These are phyloP conservation scores for Rhizopogon vesiculosus DNA, from an alignment of 768 basidiomycete species.

Conservation along the genomic window DNA sequence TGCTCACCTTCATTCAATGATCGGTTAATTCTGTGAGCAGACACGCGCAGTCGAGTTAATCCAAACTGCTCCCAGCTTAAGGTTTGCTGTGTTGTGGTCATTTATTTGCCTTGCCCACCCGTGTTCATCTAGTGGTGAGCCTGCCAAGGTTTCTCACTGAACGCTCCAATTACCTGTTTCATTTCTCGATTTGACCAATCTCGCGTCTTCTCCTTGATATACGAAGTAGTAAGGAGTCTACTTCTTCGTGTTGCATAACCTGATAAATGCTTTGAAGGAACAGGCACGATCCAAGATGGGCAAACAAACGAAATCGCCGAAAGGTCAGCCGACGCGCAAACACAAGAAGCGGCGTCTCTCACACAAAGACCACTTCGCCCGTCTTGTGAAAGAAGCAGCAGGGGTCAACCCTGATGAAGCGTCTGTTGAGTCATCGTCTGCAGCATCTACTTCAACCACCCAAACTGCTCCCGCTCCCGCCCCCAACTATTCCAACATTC, in stretches of 20 bases:
- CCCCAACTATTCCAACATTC: conserved; percentile 20
- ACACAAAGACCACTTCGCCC: conserved; percentile 17
- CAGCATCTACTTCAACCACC: conserved; percentile 2
- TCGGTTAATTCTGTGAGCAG: neutral
- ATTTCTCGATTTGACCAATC: neutral
- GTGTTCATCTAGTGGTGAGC: neutral
- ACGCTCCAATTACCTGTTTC: neutral
- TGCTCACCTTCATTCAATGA: neutral
- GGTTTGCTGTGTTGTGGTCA: neutral
- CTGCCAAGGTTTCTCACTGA: neutral
- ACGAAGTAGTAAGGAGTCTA: neutral
- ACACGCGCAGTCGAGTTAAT: neutral
- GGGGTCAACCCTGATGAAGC: neutral
- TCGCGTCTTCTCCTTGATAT: neutral
- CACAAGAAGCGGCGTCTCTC: conserved; percentile 20
- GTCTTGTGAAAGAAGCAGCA: conserved; percentile 16
- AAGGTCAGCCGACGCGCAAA: conserved; percentile 15
- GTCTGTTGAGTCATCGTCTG: conserved; percentile 1
- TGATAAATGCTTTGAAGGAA: neutral
- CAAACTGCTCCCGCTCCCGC: conserved; percentile 7
- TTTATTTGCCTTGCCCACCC: neutral
- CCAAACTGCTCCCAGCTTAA: neutral
- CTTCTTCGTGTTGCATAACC: neutral
- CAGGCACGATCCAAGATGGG: neutral
- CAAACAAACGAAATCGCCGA: neutral